Evolutionary conservation across 441 rosid genomes (phyloP).

Genomic region (Pelargonium citronellum): DNA sequence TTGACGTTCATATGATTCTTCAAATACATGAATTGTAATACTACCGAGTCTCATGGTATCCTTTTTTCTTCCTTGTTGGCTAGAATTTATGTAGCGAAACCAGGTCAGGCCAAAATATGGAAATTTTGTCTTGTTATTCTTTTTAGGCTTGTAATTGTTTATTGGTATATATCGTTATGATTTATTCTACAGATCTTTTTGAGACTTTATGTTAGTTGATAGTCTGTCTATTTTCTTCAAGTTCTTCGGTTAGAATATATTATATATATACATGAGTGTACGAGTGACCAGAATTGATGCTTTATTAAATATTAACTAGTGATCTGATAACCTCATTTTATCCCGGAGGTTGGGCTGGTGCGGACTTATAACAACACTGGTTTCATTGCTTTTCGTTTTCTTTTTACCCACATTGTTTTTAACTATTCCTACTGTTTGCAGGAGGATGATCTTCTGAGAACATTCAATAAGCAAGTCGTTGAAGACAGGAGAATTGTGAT

Average conservation of each 20-base stretch:
- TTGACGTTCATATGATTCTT: not conserved
- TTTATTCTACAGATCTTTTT: no score
- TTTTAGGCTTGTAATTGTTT: not conserved
- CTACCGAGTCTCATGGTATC: not conserved
- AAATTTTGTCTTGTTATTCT: not conserved
- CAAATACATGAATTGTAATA: not conserved
- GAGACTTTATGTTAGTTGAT: no score
- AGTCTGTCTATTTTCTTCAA: no score
- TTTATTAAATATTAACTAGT: no score
- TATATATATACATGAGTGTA: no score
- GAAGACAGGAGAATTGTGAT: slow-evolving; percentile 83
- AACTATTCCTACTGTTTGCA: slow-evolving; percentile 24
- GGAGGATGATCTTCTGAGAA: slow-evolving; percentile 71
- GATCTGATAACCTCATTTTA: no score
- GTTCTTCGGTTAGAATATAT: no score
- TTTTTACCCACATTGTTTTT: not conserved
- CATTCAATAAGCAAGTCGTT: slow-evolving; percentile 81
- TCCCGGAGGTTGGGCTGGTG: no score
- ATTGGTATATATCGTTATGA: not conserved
- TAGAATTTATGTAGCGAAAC: not conserved
- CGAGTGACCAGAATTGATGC: no score
- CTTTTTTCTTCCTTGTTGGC: not conserved
- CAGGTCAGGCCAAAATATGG: not conserved
- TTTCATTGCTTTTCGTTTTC: not conserved
- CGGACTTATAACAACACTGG: no score